Evolutionary conservation across 768 basidiomycete genomes (phyloP).

Genomic region (Fomitopsis serialis): DNA sequence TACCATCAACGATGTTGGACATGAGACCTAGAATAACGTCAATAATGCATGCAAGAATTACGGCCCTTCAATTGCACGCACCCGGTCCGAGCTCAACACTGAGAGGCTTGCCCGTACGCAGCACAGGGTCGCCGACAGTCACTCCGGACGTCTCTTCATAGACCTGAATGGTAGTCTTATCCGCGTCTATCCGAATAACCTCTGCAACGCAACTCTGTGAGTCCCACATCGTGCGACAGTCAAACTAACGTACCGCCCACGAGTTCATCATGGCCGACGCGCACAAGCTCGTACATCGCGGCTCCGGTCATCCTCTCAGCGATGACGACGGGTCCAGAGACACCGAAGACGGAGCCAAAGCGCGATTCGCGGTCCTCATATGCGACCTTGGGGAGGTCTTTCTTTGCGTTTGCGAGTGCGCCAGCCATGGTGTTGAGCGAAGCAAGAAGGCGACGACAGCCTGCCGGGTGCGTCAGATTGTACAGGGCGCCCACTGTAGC

Average conservation of each 20-base stretch:
- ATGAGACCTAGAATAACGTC: conserved; percentile 65
- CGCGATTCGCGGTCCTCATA: conserved; percentile 88
- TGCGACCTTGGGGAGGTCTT: conserved; percentile 78
- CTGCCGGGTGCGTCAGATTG: neutral
- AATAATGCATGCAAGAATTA: too few species aligned
- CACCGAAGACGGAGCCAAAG: conserved; percentile 88
- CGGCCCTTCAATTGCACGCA: conserved; percentile 23
- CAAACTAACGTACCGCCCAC: conserved; percentile 71
- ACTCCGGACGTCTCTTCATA: conserved; percentile 99
- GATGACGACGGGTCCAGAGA: conserved; percentile 97
- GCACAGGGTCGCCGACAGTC: conserved; percentile 96
- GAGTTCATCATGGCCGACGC: conserved; percentile 97
- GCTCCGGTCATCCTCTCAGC: conserved; percentile 95
- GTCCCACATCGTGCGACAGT: neutral
- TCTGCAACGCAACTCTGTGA: conserved; percentile 42
- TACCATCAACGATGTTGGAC: conserved; percentile 99
- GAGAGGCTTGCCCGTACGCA: conserved; percentile 95
- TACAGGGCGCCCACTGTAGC: neutral
- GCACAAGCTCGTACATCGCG: conserved; percentile 97
- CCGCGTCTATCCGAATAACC: conserved; percentile 98
- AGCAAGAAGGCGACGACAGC: neutral
- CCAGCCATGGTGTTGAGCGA: conserved; percentile 68
- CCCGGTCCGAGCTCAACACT: conserved; percentile 98
- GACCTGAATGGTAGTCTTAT: conserved; percentile 98
- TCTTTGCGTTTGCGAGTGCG: conserved; percentile 86